Evolutionary conservation across 106 monocot species (phyloP).

Genomic region (Iris macrosiphon): DNA sequence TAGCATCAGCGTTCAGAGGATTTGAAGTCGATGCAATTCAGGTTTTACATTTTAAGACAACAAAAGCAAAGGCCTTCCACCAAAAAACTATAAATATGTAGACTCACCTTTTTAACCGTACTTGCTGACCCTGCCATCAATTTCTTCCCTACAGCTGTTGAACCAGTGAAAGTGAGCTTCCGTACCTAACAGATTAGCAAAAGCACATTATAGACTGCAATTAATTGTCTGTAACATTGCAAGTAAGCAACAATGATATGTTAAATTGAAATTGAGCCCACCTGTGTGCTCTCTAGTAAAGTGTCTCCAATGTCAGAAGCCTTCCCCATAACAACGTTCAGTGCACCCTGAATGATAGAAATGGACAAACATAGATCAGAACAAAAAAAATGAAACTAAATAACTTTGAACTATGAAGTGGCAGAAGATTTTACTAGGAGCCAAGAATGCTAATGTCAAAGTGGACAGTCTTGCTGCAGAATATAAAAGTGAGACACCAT

Average conservation of each 20-base stretch:
- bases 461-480: too few species aligned
- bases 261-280: constrained; percentile 7
- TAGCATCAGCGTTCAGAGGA: neutral
- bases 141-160: constrained; percentile 92
- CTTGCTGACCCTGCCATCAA: constrained; percentile 83
- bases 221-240: neutral
- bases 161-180: constrained; percentile 92
- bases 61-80: too few species aligned
- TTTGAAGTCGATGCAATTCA: neutral
- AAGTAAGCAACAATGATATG: neutral
- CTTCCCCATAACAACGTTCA: constrained; percentile 94
- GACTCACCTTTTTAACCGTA: constrained; percentile 84
- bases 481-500: too few species aligned
- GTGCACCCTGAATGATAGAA: constrained; percentile 56
- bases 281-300: constrained; percentile 73
- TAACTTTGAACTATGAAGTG: too few species aligned
- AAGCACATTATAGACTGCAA: constrained; percentile 1
- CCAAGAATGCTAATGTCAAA: too few species aligned
- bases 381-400: too few species aligned
- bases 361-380: too few species aligned
- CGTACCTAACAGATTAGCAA: constrained; percentile 49
- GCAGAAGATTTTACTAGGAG: too few species aligned
- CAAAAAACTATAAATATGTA: neutral
- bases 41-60: too few species aligned
- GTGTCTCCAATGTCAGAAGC: constrained; percentile 78